Base-by-base conservation (phyloP, 805 yeast genomes). In the Saccharomycopsis lassenensis region DNA sequence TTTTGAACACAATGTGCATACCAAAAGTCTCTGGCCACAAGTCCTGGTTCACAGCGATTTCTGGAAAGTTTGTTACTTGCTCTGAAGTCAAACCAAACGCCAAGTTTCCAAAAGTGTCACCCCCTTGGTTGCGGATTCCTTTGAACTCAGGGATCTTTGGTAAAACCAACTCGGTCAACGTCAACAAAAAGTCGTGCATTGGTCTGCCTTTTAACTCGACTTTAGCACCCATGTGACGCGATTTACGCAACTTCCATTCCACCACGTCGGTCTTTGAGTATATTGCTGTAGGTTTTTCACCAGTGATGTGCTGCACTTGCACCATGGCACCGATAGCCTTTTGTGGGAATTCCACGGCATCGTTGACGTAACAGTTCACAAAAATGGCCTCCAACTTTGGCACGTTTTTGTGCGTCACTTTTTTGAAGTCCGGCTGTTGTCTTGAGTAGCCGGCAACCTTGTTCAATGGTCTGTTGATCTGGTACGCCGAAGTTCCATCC, bases 301-400 rank as follows among this genome's bases (percentile, higher is more conserved):
- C 94, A n/a, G 98, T 89, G 50, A 91, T 81, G 56, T 89, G 97
- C 50, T 91, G 93, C 40, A 91, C 54, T 59, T 82, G 89, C 41
- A 84, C 66, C 35, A 74, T 65, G 7, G 94, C 84, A 23, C 86
- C 69, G 38, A 86, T 71, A 21, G 85, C 83, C 43, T 75, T 64
- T 60, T 85, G 77, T 29, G 75, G 69, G 49, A 78, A 74, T 39
- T 71, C 76, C 47, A 71, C 72, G 5, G 91, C 84, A 29, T 72
- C 75, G 47, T 71, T 74, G 31, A 74, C 89, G 52, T 72, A 89
- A 50, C 93, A 74, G 57, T 82, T 83, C 49, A 91, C 62, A 26
- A 71, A 65, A 29, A 93, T 67, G n/a, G 71, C 64, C 37, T 69
- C 65, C 31, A 91, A 61, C 41, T 63, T 67, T 1, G 98, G 95